phyloP scores from a whole-genome alignment of 202 grass and related monocot species.

The Bolboschoenoplectus hybrid region DNA sequence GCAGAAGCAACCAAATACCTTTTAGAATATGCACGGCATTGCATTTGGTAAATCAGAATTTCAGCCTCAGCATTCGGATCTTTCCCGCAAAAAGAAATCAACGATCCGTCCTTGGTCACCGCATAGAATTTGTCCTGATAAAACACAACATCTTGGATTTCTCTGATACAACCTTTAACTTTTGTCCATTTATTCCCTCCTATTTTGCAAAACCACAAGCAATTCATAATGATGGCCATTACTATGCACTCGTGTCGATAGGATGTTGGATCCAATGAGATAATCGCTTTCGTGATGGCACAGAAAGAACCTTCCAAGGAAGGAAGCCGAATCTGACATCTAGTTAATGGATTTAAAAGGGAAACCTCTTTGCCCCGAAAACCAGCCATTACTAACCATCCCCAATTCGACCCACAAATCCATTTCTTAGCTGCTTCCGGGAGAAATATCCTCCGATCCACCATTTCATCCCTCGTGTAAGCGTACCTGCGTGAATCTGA shows the following conservation, averaged over 20 bases:
- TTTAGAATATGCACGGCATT: background rate
- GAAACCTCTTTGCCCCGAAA: slow-evolving; percentile 17
- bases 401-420: slow-evolving; percentile 39
- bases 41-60: background rate
- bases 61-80: slow-evolving; percentile 27
- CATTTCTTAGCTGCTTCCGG: slow-evolving; percentile 35
- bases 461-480: background rate
- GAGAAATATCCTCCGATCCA: slow-evolving; percentile 26
- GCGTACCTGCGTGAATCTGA: slow-evolving; percentile 9
- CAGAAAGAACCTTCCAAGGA: slow-evolving; percentile 18
- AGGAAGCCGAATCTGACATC: slow-evolving; percentile 37
- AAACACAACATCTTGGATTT: slow-evolving; percentile 31
- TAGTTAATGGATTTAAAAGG: slow-evolving; percentile 42
- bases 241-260: slow-evolving; percentile 6
- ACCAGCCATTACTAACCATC: slow-evolving; percentile 34
- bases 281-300: slow-evolving; percentile 25
- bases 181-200: slow-evolving; percentile 41
- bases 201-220: slow-evolving; percentile 26
- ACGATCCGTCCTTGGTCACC: background rate
- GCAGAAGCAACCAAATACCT: slow-evolving; percentile 36
- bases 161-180: slow-evolving; percentile 15
- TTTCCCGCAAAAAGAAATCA: slow-evolving; percentile 28
- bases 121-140: slow-evolving; percentile 33
- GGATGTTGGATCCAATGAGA: slow-evolving; percentile 25
- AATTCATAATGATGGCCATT: slow-evolving; percentile 32